Evolutionary conservation across 352 stramenopile genomes (phyloP).

Genomic region (Phytophthora colocasiae): DNA sequence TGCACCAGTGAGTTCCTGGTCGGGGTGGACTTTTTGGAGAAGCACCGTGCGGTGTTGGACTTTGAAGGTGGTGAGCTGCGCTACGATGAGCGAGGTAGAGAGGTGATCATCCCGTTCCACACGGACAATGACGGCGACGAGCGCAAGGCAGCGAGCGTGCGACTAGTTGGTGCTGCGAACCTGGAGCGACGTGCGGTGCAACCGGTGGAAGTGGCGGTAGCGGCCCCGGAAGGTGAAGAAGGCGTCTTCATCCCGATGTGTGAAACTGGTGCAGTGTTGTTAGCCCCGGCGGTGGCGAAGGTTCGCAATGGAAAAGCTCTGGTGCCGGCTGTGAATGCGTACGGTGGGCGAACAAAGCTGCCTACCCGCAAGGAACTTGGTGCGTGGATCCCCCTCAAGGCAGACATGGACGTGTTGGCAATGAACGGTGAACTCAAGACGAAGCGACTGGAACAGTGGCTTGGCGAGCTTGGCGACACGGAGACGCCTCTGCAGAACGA

Average conservation of each 20-base stretch:
- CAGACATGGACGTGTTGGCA: neutral
- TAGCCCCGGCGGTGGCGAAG: neutral
- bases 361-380: conserved; percentile 2
- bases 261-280: neutral
- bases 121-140: neutral
- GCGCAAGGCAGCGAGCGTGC: neutral
- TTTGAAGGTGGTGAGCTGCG: too few species aligned
- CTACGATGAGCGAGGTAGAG: too few species aligned
- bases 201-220: neutral
- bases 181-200: neutral
- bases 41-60: too few species aligned
- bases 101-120: neutral
- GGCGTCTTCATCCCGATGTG: neutral
- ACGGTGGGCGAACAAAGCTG: neutral
- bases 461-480: neutral
- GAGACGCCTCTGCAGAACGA: neutral
- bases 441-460: too few species aligned
- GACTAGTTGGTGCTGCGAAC: neutral
- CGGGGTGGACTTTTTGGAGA: too few species aligned
- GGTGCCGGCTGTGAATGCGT: neutral
- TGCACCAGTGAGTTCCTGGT: too few species aligned
- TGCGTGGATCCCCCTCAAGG: neutral
- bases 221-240: neutral
- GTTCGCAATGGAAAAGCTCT: neutral
- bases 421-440: neutral